Conservation (phyloP, 1,284 basidiomycete species). For the Bothia castanella region DNA sequence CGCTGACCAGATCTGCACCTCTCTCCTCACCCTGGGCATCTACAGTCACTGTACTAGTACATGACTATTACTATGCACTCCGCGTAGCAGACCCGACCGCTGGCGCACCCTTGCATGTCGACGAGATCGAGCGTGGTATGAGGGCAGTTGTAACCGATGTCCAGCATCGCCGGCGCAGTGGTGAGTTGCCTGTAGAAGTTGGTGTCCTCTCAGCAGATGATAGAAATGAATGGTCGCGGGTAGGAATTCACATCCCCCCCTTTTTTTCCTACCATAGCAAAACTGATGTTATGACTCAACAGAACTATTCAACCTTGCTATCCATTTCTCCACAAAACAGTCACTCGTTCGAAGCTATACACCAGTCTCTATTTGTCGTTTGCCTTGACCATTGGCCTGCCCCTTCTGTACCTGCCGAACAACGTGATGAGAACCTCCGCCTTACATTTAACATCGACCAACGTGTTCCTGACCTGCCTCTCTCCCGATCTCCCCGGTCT, state of each 20-base stretch:
- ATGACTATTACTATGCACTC: constrained; percentile 82
- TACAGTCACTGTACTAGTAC: constrained; percentile 68
- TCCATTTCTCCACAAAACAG: constrained; percentile 20
- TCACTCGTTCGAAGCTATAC: constrained; percentile 15
- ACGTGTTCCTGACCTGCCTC: not conserved
- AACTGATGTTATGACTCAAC: not conserved
- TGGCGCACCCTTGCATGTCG: constrained; percentile 36
- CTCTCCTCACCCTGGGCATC: constrained; percentile 42
- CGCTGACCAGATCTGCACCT: constrained; percentile 45
- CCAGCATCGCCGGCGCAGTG: constrained; percentile 44
- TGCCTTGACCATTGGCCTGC: constrained; percentile 62
- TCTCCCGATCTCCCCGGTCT: constrained; percentile 4
- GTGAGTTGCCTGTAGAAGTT: constrained; percentile 59
- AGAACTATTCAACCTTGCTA: constrained; percentile 23
- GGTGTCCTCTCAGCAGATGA: constrained; percentile 78
- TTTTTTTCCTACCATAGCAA: not conserved
- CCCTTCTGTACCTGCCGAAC: constrained; percentile 28
- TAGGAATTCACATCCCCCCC: constrained; percentile 33
- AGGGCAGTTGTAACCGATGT: constrained; percentile 71
- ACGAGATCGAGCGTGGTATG: constrained; percentile 67
- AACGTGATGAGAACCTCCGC: constrained; percentile 28
- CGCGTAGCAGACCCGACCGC: constrained; percentile 45
- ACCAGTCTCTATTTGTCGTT: constrained; percentile 54
- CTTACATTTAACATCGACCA: constrained; percentile 32
- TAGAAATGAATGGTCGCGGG: constrained; percentile 81